Base-by-base conservation (phyloP, 805 yeast species). In the Candida coquimbonensis region DNA sequence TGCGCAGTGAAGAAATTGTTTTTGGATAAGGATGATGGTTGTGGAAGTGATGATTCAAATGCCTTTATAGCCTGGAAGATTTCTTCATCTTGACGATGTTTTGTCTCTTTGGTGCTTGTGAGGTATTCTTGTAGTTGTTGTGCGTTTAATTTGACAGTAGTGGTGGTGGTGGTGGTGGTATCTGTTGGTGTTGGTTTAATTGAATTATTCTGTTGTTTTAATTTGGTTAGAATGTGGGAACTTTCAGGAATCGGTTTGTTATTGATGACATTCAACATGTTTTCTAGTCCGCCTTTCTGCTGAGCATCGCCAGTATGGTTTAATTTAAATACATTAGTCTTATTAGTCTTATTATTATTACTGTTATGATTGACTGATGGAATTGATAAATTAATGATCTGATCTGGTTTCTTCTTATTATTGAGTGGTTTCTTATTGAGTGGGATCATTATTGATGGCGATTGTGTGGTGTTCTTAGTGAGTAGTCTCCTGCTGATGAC, bases 61-160 rank as follows among this genome's bases (percentile, higher is more conserved):
- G 83, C 80, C 36, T 69, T 68, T 35, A 65, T 56, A 40, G 73
- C 74, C 34, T 79, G 69, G 53, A 75, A 77, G 36, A 65, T 55
- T 35, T 65, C 65, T 47, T 75, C 76, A 34, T 71, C 72, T 31
- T 65, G 66, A 17, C 51, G 40, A 21, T 70, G 70, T 45, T 65
- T 66, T 17, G 64, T 62, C 16, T 57, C 57, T 47, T 75, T 74
- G 5, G 80, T 74, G 7, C 65, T 60, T 38, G 65, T 58, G 34
- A 80, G 62, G 43, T 70, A 75, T 0, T 49, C 51, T 52, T 77
- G 75, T 21, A 79, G 33, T 52, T 53, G 52, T 48, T 55, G 37
- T 59, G 49, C 42, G 9, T 49, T 44, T 19, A 56, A 36, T 16
- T 26, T 33, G 13, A 38, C 32, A 2, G 43, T 32, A 4, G 34